A percentile compares a stretch with the other conserved stretches of the same genome.
Evolutionary conservation across 208 protist species (phyloP).

Genomic region (Leishmania lainsoni): DNA sequence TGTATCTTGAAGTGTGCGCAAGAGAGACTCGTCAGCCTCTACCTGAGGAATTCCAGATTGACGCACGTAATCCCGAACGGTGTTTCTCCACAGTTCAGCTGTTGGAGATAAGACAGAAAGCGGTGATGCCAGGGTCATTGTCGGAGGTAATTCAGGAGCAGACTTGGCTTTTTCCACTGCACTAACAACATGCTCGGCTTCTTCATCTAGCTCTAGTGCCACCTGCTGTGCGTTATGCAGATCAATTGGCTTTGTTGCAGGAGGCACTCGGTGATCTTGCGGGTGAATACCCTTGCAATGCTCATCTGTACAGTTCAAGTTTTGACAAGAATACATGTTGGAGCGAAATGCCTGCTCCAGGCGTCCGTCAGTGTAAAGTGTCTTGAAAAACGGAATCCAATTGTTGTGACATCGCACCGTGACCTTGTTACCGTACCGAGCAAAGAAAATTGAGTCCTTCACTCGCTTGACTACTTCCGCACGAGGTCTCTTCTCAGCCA

Average conservation of each 20-base stretch:
- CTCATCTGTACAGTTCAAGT: conserved; percentile 61
- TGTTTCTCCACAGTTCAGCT: conserved; percentile 73
- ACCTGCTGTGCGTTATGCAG: conserved; percentile 64
- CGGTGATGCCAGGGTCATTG: conserved; percentile 42
- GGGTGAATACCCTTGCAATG: conserved; percentile 82
- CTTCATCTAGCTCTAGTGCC: conserved; percentile 59
- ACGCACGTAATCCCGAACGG: conserved; percentile 84
- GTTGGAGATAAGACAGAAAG: conserved; percentile 58
- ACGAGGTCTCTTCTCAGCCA: conserved; percentile 54
- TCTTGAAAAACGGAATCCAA: conserved; percentile 91
- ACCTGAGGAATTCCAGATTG: conserved; percentile 79
- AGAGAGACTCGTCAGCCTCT: conserved; percentile 76
- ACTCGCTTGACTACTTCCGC: conserved; percentile 66
- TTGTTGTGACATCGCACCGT: conserved; percentile 78
- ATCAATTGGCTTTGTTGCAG: conserved; percentile 75
- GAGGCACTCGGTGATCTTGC: conserved; percentile 65
- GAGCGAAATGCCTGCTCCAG: conserved; percentile 82
- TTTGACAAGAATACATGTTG: conserved; percentile 60
- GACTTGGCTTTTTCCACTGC: conserved; percentile 36
- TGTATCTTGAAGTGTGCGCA: conserved; percentile 76
- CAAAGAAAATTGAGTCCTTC: conserved; percentile 89
- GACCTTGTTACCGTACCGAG: conserved; percentile 87
- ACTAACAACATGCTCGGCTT: conserved; percentile 65
- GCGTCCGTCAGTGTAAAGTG: conserved; percentile 80
- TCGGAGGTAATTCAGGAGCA: conserved; percentile 24